These are phyloP conservation scores for Pichia sp. DNA, from an alignment of 1,139 yeast species.

Conservation along the genomic window DNA sequence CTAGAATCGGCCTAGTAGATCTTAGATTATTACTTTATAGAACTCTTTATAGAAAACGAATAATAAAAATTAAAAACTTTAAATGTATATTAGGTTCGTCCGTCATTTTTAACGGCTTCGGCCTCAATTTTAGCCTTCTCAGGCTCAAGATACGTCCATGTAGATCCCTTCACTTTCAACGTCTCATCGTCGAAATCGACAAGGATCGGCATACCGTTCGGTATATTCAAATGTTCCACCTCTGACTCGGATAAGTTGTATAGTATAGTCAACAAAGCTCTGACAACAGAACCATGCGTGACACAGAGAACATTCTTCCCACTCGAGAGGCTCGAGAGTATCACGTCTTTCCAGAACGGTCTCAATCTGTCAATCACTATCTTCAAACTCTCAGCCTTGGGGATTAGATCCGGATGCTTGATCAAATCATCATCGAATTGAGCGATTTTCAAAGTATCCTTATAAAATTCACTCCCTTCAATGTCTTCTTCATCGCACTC, in stretches of 20 bases:
- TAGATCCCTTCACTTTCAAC: constrained; percentile 39
- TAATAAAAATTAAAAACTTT: not conserved
- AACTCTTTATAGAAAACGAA: not conserved
- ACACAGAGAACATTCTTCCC: constrained; percentile 53
- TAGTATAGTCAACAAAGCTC: constrained; percentile 63
- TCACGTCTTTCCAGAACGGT: constrained; percentile 49
- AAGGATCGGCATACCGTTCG: constrained; percentile 75
- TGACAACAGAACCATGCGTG: constrained; percentile 75
- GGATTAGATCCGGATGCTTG: constrained; percentile 37
- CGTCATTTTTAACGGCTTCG: constrained; percentile 62
- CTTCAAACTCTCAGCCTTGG: constrained; percentile 66
- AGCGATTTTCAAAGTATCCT: constrained; percentile 21
- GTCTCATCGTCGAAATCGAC: constrained; percentile 34
- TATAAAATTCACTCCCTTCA: constrained; percentile 41
- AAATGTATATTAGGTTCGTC: constrained; percentile 31
- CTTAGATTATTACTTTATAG: not conserved
- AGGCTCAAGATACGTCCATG: constrained; percentile 65
- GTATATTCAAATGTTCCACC: constrained; percentile 66
- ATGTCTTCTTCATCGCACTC: constrained; percentile 12
- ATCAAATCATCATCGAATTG: constrained; percentile 25
- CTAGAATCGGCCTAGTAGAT: too few relatives aligned
- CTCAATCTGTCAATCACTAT: constrained; percentile 63
- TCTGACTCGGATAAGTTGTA: constrained; percentile 58
- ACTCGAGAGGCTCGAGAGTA: constrained; percentile 37
- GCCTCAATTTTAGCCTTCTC: constrained; percentile 66